A percentile compares a stretch with the other conserved stretches of the same genome.
Evolutionary conservation across 495 filamentous ascomycete species (phyloP).

Genomic region (Astrothelium subdiscretum): DNA sequence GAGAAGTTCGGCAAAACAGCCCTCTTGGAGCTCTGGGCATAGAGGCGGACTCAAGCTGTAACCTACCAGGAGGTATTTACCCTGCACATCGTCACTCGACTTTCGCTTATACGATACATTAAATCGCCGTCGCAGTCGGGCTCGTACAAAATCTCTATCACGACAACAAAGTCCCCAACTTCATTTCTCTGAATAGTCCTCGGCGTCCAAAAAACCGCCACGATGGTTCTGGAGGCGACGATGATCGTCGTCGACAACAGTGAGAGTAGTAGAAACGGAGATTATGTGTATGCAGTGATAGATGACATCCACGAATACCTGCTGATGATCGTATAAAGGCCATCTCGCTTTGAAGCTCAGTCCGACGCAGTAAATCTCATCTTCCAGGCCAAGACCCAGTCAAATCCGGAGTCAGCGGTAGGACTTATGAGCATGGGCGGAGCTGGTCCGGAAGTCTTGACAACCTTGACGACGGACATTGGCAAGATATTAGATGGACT

Average conservation of each 20-base stretch:
- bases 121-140: too few species aligned
- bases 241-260: constrained; percentile 94
- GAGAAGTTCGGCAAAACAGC: background rate
- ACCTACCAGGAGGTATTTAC: too few species aligned
- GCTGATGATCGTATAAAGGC: constrained; percentile 34
- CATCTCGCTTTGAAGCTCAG: constrained; percentile 91
- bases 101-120: background rate
- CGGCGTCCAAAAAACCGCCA: constrained; percentile 26
- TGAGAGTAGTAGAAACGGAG: constrained; percentile 93
- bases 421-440: constrained; percentile 98
- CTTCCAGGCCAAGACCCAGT: constrained; percentile 85
- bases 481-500: constrained; percentile 90
- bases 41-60: background rate
- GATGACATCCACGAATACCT: background rate
- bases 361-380: constrained; percentile 88
- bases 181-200: background rate
- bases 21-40: background rate
- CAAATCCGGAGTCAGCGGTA: constrained; percentile 91
- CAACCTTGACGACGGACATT: constrained; percentile 88
- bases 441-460: constrained; percentile 89
- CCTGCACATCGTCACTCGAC: background rate
- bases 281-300: constrained; percentile 54
- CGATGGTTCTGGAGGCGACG: constrained; percentile 61
- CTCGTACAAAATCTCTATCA: too few species aligned
- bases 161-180: background rate